Evolutionary conservation across 129 eudicot genomes (phyloP).

Genomic region (Flaveria brownii): DNA sequence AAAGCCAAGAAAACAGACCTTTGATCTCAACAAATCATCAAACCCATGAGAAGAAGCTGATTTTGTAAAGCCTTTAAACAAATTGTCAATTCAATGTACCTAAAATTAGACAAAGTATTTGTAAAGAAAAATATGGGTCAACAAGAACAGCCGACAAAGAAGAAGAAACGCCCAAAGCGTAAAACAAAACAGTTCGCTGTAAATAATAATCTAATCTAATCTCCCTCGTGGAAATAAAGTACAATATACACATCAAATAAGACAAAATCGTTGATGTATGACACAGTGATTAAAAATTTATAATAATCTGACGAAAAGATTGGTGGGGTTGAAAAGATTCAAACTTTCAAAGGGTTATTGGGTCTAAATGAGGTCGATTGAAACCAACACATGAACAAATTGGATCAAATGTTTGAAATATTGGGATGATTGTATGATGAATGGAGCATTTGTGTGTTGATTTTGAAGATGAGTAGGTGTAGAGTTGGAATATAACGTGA

Average conservation of each 20-base stretch:
- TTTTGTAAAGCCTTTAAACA: neutral
- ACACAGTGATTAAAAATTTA: constrained; percentile 2
- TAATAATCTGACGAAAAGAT: neutral
- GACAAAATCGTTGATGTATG: constrained; percentile 32
- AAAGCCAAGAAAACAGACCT: constrained; percentile 31
- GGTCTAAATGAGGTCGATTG: constrained; percentile 28
- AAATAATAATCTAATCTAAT: constrained; percentile 19
- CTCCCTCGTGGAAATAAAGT: constrained; percentile 24
- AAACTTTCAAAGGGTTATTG: neutral
- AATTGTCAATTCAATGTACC: constrained; percentile 29
- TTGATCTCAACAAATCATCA: constrained; percentile 26
- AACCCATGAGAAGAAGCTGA: neutral
- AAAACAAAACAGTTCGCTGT: constrained; percentile 41
- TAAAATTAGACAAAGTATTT: constrained; percentile 31
- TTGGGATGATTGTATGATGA: neutral
- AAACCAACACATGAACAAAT: constrained; percentile 27
- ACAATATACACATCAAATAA: constrained; percentile 8
- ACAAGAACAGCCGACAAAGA: constrained; percentile 58
- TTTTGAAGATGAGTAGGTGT: neutral
- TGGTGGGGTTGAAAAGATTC: neutral
- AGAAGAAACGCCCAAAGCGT: constrained; percentile 38
- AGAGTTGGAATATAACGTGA: neutral
- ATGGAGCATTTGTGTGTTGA: neutral
- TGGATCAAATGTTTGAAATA: constrained; percentile 13
- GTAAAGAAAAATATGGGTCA: constrained; percentile 46